Evolutionary conservation across 169 alveolate species (phyloP).

Genomic region (Plasmodium vivax): DNA sequence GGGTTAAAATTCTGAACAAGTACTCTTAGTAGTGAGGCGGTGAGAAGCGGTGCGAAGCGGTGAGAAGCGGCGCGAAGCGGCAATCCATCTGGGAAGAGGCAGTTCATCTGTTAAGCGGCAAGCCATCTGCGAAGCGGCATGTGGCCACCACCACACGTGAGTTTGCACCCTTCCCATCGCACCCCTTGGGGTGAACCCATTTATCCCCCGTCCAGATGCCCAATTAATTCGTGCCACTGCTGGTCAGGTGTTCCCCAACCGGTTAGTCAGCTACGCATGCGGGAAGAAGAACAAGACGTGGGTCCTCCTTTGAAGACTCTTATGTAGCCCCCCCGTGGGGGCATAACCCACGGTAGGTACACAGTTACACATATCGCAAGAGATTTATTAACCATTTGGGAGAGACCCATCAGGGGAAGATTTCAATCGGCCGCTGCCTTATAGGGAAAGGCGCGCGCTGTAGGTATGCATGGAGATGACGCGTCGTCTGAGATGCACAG

Average conservation of each 20-base stretch:
- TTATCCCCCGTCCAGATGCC: background rate
- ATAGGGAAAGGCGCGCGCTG: background rate
- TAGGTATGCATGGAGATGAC: background rate
- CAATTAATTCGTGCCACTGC: background rate
- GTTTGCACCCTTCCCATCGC: background rate
- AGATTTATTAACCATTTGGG: background rate
- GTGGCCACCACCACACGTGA: background rate
- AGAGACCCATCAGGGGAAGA: background rate
- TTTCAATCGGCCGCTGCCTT: background rate
- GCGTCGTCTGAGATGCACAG: too few species aligned
- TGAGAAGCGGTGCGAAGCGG: too few species aligned
- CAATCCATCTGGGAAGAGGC: too few species aligned
- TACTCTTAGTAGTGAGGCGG: background rate
- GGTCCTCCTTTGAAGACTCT: background rate
- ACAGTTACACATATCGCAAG: background rate
- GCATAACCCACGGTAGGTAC: background rate
- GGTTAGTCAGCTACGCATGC: background rate
- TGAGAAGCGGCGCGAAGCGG: too few species aligned
- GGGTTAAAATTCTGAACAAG: slow-evolving; percentile 71
- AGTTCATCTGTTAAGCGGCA: background rate
- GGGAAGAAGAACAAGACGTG: background rate
- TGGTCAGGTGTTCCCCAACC: background rate
- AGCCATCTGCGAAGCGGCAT: background rate
- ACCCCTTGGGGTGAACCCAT: background rate
- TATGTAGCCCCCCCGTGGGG: background rate